phyloP scores from a whole-genome alignment of 2,329 filamentous ascomycete species.

The Septoria linicola region DNA sequence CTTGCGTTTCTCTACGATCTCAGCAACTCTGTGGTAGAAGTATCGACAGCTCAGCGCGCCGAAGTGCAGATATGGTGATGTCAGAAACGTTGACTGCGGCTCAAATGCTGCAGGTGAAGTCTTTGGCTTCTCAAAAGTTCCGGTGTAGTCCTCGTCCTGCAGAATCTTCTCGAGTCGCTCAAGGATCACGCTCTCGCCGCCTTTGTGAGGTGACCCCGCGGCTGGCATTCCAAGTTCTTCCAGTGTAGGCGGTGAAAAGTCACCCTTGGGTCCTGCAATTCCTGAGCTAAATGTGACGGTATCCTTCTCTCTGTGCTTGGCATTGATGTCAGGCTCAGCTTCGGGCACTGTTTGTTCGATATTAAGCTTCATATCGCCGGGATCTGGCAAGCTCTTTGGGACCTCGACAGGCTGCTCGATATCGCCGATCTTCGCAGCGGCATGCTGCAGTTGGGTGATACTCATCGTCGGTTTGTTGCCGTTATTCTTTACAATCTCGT shows the following conservation, averaged over 20 bases:
- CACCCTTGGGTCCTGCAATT: conserved; percentile 65
- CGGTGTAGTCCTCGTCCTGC: conserved; percentile 63
- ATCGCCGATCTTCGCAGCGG: conserved; percentile 61
- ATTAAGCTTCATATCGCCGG: conserved; percentile 59
- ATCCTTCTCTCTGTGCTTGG: conserved; percentile 50
- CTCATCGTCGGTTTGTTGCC: conserved; percentile 72
- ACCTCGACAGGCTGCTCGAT: conserved; percentile 62
- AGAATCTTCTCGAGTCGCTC: conserved; percentile 59
- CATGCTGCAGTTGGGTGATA: conserved; percentile 63
- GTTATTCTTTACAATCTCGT: conserved; percentile 65
- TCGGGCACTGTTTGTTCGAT: conserved; percentile 58
- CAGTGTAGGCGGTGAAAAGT: conserved; percentile 70
- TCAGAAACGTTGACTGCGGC: conserved; percentile 69
- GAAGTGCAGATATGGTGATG: conserved; percentile 74
- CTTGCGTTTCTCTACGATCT: conserved; percentile 59
- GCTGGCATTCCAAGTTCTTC: conserved; percentile 66
- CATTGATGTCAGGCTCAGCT: conserved; percentile 60
- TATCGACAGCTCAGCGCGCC: conserved; percentile 67
- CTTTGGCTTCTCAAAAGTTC: conserved; percentile 73
- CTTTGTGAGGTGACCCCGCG: conserved; percentile 66
- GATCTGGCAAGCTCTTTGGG: conserved; percentile 62
- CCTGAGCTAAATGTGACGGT: conserved; percentile 58
- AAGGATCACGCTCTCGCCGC: conserved; percentile 68
- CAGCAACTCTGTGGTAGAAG: conserved; percentile 70
- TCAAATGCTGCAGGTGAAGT: conserved; percentile 72